Evolutionary conservation across 208 protist genomes (phyloP).

Genomic region (Trypanosoma platydactyli): DNA sequence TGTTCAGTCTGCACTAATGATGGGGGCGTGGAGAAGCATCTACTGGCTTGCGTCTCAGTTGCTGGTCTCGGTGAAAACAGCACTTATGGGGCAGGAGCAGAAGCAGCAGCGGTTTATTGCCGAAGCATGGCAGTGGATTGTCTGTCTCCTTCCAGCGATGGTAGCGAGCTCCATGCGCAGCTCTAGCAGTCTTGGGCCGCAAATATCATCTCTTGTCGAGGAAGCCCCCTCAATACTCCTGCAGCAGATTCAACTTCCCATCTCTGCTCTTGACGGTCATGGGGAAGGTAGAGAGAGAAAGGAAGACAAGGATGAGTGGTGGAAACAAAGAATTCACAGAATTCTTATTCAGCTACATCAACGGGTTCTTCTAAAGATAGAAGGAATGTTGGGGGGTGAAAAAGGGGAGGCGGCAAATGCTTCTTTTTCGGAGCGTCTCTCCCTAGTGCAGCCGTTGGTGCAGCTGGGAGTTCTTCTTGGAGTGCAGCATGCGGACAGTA

Average conservation of each 20-base stretch:
- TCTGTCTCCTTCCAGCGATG: conserved; percentile 27
- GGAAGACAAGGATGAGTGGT: background rate
- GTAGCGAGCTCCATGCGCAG: conserved; percentile 16
- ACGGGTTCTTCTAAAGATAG: conserved; percentile 10
- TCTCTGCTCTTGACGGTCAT: background rate
- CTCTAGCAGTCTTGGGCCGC: conserved; percentile 9
- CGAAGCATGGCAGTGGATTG: conserved; percentile 13
- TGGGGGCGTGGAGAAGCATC: conserved; percentile 35
- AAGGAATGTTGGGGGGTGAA: background rate
- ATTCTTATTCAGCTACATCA: conserved; percentile 16
- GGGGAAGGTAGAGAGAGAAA: too few species aligned
- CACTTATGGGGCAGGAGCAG: background rate
- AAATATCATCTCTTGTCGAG: conserved; percentile 8
- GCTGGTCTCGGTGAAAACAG: background rate
- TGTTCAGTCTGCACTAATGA: conserved; percentile 23
- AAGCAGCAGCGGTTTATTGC: background rate
- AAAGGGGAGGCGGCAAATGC: background rate
- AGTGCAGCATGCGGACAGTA: background rate
- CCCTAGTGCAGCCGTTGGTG: conserved; percentile 13
- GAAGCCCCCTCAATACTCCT: background rate
- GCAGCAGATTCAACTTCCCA: background rate
- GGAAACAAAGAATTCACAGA: background rate
- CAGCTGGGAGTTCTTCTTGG: conserved; percentile 16
- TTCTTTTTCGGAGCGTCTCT: conserved; percentile 11
- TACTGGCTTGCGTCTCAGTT: conserved; percentile 30